phyloP scores from a whole-genome alignment of 192 early-diverging fungal genomes.

The Gaertneriomyces semiglobifer region DNA sequence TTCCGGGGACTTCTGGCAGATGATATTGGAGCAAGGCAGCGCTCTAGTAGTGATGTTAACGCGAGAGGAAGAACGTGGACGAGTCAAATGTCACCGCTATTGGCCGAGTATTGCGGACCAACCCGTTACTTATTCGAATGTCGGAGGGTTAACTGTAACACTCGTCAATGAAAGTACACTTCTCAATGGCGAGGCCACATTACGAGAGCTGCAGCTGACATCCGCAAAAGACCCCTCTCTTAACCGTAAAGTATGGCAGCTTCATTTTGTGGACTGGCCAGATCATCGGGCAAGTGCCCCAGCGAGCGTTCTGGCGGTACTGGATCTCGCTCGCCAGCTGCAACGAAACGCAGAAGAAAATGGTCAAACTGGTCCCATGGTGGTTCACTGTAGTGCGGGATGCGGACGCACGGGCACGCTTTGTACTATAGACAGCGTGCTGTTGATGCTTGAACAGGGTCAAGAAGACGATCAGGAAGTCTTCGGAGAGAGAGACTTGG shows the following conservation, averaged over 20 bases:
- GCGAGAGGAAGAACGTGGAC: constrained; percentile 67
- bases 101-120: constrained; percentile 64
- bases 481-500: constrained; percentile 28
- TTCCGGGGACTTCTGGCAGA: constrained; percentile 82
- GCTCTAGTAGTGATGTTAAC: constrained; percentile 88
- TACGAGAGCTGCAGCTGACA: constrained; percentile 25
- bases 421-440: constrained; percentile 43
- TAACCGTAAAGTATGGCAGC: constrained; percentile 52
- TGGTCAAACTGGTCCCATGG: constrained; percentile 41
- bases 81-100: constrained; percentile 78
- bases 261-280: constrained; percentile 79
- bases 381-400: constrained; percentile 59
- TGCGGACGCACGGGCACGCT: constrained; percentile 59
- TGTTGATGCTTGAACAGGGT: constrained; percentile 28
- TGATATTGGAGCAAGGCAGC: constrained; percentile 75
- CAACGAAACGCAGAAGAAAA: constrained; percentile 20
- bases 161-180: constrained; percentile 48
- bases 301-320: constrained; percentile 33
- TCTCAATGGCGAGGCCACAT: constrained; percentile 27
- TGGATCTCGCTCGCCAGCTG: constrained; percentile 44
- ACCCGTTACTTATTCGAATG: constrained; percentile 20
- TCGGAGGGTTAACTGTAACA: constrained; percentile 51
- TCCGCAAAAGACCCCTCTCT: constrained; percentile 16
- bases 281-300: constrained; percentile 66
- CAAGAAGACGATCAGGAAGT: constrained; percentile 2